Evolutionary conservation across 2,329 filamentous ascomycete genomes (phyloP).

Genomic region (Fusarium sp.): DNA sequence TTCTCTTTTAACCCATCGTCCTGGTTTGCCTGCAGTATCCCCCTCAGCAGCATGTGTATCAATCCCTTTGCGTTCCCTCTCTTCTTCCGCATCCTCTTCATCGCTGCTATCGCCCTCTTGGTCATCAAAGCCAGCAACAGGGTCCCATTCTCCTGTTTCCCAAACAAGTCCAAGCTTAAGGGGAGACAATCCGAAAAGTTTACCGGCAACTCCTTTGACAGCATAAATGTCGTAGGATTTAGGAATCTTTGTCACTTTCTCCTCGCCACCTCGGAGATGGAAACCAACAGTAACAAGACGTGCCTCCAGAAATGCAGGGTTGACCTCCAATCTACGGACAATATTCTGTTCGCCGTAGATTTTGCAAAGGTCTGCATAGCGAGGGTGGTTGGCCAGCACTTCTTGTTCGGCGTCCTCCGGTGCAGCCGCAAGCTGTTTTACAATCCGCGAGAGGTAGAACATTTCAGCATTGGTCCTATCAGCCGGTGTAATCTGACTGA

Average conservation of each 20-base stretch:
- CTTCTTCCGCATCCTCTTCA: conserved; percentile 61
- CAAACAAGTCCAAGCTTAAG: conserved; percentile 78
- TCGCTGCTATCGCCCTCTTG: conserved; percentile 68
- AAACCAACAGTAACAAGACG: conserved; percentile 78
- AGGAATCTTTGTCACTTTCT: conserved; percentile 70
- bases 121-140: conserved; percentile 73
- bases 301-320: conserved; percentile 86
- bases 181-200: conserved; percentile 75
- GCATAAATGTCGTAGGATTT: conserved; percentile 84
- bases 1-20: conserved; percentile 80
- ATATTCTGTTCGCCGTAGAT: conserved; percentile 80
- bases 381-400: conserved; percentile 74
- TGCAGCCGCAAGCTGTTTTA: conserved; percentile 76
- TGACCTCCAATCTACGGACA: conserved; percentile 67
- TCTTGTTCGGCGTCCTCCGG: conserved; percentile 65
- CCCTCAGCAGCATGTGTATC: conserved; percentile 47
- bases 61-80: conserved; percentile 43
- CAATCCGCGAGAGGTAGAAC: conserved; percentile 91
- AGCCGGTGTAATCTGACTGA: conserved; percentile 75
- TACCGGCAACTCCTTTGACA: conserved; percentile 82
- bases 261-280: conserved; percentile 41
- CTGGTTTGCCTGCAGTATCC: conserved; percentile 54
- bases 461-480: conserved; percentile 91
- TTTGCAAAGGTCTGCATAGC: conserved; percentile 80
- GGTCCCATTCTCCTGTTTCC: conserved; percentile 94